Evolutionary conservation across 345 rosid genomes (phyloP).

Genomic region (Microcos paniculata): DNA sequence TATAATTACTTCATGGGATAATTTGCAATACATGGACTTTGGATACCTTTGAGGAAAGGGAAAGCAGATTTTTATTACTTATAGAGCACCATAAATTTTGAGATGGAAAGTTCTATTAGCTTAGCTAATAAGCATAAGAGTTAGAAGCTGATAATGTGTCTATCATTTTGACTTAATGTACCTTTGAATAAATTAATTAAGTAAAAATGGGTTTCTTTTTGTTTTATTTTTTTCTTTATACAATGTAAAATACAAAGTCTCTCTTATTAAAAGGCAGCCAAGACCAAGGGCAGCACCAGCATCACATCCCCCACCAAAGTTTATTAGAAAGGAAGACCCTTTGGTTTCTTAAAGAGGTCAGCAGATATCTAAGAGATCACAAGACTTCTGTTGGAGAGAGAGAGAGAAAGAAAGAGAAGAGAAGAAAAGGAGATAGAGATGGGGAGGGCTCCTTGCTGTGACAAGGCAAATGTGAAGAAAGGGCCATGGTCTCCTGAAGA

Average conservation of each 20-base stretch:
- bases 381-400: constrained; percentile 15
- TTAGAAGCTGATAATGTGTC: constrained; percentile 31
- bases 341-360: constrained; percentile 19
- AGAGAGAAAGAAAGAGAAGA: constrained; percentile 16
- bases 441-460: constrained; percentile 99
- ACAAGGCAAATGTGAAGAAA: constrained; percentile 90
- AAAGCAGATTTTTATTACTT: constrained; percentile 6
- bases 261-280: constrained; percentile 27
- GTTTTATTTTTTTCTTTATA: neutral
- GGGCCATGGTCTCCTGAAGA: constrained; percentile 99
- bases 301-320: constrained; percentile 9
- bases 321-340: constrained; percentile 20
- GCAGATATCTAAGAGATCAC: constrained; percentile 21
- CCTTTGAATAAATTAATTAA: constrained; percentile 3
- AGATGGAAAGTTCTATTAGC: constrained; percentile 32
- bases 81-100: neutral
- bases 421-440: constrained; percentile 36
- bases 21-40: constrained; percentile 24
- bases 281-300: neutral
- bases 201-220: neutral
- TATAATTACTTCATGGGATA: constrained; percentile 14
- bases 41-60: constrained; percentile 31
- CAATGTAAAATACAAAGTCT: constrained; percentile 6
- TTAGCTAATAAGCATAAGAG: constrained; percentile 14
- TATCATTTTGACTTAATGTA: constrained; percentile 39